Evolutionary conservation across 2,329 filamentous ascomycete species (phyloP), one percentile per base, ranked within the genome.

Genomic region (Cordyceps tenuipes): DNA sequence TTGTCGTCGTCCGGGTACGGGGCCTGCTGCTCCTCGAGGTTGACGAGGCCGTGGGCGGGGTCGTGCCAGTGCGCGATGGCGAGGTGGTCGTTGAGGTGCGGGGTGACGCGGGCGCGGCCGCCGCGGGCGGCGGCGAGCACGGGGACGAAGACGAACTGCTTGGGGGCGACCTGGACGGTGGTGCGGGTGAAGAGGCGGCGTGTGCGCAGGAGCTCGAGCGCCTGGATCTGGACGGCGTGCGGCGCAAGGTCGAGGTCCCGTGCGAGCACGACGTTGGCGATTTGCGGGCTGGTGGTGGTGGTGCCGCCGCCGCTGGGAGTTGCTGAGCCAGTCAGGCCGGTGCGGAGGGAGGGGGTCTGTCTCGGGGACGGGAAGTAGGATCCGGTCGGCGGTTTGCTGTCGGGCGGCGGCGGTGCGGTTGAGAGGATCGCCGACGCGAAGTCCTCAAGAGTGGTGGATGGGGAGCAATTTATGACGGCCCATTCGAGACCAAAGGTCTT

Each of bases 11-110:
- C 56, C 3, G 5, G 15, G 36, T 54, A 26, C n/a, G 67, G 26
- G 39, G 6, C 39, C 13, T 68, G 63, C 13, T 68, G 63, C 41
- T 90, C 86, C 62, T 95, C 89, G 0, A 93, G 72, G 64, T 94
- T 89, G 5, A 85, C 80, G 63, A 91, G 88, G 0, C 88, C 90
- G 69, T 93, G 85, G 1, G 82, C 78, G 0, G 81, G 79, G 61
- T 87, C 82, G 68, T 97, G 91, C 75, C 86, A 90, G 71, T 97
- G 92, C 0, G 90, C 93, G 61, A 97, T 86, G 69, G 91, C 90
- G 65, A 97, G 87, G 64, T 89, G 84, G 62, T 97, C 91, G 67
- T 91, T 95, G 72, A 87, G 69, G 65, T 90, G 81, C 36, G 72
- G 73, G 23, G 77, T 80, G 54, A 87, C 76, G 54, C 75, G 76